Base-by-base conservation (phyloP, 306 rosid species). In the Dryas alaskensis region DNA sequence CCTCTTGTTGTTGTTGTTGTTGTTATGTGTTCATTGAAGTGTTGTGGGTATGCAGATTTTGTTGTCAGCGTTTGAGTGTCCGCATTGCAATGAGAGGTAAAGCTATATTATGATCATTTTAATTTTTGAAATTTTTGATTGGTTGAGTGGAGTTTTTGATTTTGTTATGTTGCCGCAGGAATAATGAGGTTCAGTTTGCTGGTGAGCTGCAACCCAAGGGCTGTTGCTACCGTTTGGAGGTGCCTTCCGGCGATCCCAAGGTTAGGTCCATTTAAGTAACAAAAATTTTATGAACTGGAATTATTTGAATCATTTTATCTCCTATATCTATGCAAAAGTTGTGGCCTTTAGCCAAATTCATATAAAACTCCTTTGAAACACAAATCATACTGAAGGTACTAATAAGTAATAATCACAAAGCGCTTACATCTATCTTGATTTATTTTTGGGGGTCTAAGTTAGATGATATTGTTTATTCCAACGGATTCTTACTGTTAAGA, bases 171-270 rank as follows among this genome's bases (percentile, higher is more conserved):
- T 19, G 62, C 4, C 44, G 51, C 76, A 94, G 97, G 88, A 94
- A 91, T 74, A 94, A 92, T 70, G 97, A 94, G 74, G 97, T 91
- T 27, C 98, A 94, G 91, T 94, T 94, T 87, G 98, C 98, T 6
- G 98, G 98, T 8, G 96, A 94, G 81, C 85, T 94, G 67, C 98
- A 91, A 79, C 89, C 86, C 0, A 91, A 94, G 42, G 98, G 98
- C 39, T 91, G 98, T 78, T 77, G 82, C 81, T 94, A 89, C 82
- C 17, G 69, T 52, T 67, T 94, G 82, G 74, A 77, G 86, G 87
- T 94, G 64, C 88, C 87, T 65, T 77, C 85, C 0, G 91, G 88
- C 19, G 80, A 89, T 76, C 90, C 43, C 3, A 88, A 89, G 97
- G 98, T 94, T 61, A 73, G 75, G 52, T 77, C 46, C 43, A 14